phyloP scores from a whole-genome alignment of 495 filamentous ascomycete species.

The Symbiotaphrina buchneri region DNA sequence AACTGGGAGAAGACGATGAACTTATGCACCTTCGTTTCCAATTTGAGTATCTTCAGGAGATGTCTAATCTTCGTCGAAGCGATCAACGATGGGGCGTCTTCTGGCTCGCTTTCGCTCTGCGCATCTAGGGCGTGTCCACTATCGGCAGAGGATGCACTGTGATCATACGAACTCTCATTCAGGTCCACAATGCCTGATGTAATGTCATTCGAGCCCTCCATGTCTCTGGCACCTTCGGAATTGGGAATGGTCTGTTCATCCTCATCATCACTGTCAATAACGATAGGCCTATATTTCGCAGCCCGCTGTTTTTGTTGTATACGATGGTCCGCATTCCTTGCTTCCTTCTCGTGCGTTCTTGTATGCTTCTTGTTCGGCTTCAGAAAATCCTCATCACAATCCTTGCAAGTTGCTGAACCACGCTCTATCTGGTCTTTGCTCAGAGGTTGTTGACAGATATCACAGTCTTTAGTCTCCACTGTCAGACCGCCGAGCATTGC shows the following conservation, averaged over 20 bases:
- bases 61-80: constrained; percentile 82
- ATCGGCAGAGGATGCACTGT: constrained; percentile 17
- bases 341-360: not conserved
- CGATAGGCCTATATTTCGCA: constrained; percentile 24
- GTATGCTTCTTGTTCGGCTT: constrained; percentile 6
- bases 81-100: constrained; percentile 16
- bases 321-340: constrained; percentile 7
- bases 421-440: constrained; percentile 27
- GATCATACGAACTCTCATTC: too few relatives aligned
- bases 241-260: constrained; percentile 7
- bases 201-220: constrained; percentile 7
- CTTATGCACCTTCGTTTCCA: constrained; percentile 60
- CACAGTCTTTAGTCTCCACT: constrained; percentile 65
- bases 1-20: constrained; percentile 97
- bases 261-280: constrained; percentile 45
- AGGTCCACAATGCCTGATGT: constrained; percentile 6
- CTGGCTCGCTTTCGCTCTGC: constrained; percentile 9
- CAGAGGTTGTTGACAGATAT: constrained; percentile 62
- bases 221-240: constrained; percentile 6
- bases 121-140: constrained; percentile 9
- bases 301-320: constrained; percentile 16
- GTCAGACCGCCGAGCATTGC: constrained; percentile 67
- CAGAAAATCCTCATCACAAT: constrained; percentile 46
- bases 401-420: constrained; percentile 43
- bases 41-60: constrained; percentile 56